A percentile compares a stretch with the other conserved stretches of the same genome.
phyloP scores from a whole-genome alignment of 352 stramenopile species.

The Pythium utonaiense region DNA sequence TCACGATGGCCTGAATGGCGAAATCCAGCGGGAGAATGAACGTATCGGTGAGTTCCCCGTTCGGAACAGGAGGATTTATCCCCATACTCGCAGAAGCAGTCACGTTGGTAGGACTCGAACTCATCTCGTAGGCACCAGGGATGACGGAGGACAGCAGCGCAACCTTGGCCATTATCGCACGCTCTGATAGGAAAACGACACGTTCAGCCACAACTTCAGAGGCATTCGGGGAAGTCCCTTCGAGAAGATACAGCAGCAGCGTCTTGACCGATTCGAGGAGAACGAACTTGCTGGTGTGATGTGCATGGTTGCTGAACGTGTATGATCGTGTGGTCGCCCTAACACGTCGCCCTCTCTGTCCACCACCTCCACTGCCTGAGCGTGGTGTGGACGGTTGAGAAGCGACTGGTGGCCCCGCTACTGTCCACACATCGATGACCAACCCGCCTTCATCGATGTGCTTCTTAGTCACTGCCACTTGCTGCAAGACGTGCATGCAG shows the following conservation, averaged over 20 bases:
- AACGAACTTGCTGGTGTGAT: slow-evolving; percentile 22
- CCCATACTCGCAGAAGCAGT: not conserved
- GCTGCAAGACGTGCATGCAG: slow-evolving; percentile 36
- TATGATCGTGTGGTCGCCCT: not conserved
- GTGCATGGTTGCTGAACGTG: not conserved
- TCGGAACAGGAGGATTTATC: slow-evolving; percentile 2
- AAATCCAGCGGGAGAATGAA: slow-evolving; percentile 34
- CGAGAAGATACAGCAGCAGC: slow-evolving; percentile 31
- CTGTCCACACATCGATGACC: slow-evolving; percentile 25
- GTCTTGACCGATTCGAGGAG: slow-evolving; percentile 39
- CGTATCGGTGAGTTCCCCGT: slow-evolving; percentile 31
- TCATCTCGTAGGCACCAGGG: slow-evolving; percentile 27
- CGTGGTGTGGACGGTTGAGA: not conserved
- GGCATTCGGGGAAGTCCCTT: slow-evolving; percentile 12
- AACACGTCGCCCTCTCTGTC: not conserved
- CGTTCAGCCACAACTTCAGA: slow-evolving; percentile 18
- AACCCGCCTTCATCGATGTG: slow-evolving; percentile 28
- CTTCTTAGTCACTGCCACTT: slow-evolving; percentile 31
- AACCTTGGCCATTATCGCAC: slow-evolving; percentile 21
- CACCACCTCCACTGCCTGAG: not conserved
- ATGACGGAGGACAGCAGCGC: slow-evolving; percentile 28
- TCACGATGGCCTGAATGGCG: slow-evolving; percentile 28
- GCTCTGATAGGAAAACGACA: slow-evolving; percentile 22
- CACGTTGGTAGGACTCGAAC: not conserved
- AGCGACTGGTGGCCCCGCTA: not conserved